These are phyloP conservation scores for Angophora floribunda DNA, from an alignment of 345 rosid genomes.

Conservation along the genomic window DNA sequence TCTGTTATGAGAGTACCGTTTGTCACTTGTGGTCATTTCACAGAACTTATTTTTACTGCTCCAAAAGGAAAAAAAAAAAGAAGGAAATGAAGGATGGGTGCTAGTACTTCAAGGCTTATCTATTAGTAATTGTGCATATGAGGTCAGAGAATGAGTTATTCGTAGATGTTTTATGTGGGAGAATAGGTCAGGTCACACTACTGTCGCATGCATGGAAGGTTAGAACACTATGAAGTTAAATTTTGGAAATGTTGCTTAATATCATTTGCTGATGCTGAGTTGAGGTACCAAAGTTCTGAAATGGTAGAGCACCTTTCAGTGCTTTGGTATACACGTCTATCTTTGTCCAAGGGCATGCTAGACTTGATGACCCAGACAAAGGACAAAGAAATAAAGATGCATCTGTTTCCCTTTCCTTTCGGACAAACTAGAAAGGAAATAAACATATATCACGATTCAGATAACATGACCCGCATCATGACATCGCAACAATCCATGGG, in stretches of 20 bases:
- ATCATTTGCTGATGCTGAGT: neutral
- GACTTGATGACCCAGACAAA: neutral
- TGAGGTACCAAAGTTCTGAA: neutral
- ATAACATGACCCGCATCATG: neutral
- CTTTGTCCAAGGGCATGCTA: neutral
- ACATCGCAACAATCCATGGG: neutral
- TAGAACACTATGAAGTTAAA: neutral
- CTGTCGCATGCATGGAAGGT: neutral
- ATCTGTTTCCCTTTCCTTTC: neutral
- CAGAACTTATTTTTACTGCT: neutral
- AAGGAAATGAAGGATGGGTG: neutral
- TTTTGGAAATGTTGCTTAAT: neutral
- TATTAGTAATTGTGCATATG: neutral
- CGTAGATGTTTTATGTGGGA: neutral
- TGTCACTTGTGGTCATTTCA: neutral
- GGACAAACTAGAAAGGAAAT: neutral
- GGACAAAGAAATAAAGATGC: neutral
- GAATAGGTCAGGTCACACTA: neutral
- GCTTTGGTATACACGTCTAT: neutral
- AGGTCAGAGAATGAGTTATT: neutral
- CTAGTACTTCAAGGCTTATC: neutral
- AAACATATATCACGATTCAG: neutral
- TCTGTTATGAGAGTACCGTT: neutral
- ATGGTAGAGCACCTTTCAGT: neutral
- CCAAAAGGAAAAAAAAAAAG: neutral